Evolutionary conservation across 768 basidiomycete genomes (phyloP), one percentile per base, ranked within the genome.

Genomic region (Mycena alexandri): DNA sequence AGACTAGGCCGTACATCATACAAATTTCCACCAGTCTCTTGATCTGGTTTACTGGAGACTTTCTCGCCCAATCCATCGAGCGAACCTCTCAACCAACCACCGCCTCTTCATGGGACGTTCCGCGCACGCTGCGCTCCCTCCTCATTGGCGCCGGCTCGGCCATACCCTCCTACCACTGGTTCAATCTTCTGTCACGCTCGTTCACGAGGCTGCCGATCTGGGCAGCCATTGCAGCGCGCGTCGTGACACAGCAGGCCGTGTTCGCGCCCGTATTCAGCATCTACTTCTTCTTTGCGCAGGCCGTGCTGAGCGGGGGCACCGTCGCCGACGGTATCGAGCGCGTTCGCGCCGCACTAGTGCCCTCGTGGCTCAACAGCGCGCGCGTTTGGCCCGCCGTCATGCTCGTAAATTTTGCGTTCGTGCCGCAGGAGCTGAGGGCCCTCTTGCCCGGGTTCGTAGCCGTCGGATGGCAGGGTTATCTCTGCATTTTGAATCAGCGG

Each of bases 351-450:
- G 51, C 51, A 25, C 29, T 52, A 19, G 7, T 12, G 9, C 19
- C 51, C 33, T 52, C 51, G 33, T 52, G 16, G 51, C 17, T 52
- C 22, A 52, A 36, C 33, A 52, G 51, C 51, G 7, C 33, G 14
- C 51, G 51, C 51, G 19, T 52, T 16, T 52, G 51, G 51, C 51
- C 51, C 16, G 22, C 51, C 17, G 34, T 52, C 51, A 52, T 36
- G 33, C 17, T 36, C 16, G 19, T 52, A 7, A 52, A 52, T 25
- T 52, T 52, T 36, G 51, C 51, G 17, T 52, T 52, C 19, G 19
- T 52, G 19, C 51, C 51, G 1, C 51, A 14, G 2, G 51, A 52
- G 51, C 19, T 52, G 29, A 4, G 51, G 51, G 19, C 14, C 19
- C 22, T 52, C 5, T 3, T 52, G 16, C 51, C 51, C 33, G 51